These are phyloP conservation scores for Alternaria atra DNA, from an alignment of 2,329 filamentous ascomycete genomes.

Conservation along the genomic window DNA sequence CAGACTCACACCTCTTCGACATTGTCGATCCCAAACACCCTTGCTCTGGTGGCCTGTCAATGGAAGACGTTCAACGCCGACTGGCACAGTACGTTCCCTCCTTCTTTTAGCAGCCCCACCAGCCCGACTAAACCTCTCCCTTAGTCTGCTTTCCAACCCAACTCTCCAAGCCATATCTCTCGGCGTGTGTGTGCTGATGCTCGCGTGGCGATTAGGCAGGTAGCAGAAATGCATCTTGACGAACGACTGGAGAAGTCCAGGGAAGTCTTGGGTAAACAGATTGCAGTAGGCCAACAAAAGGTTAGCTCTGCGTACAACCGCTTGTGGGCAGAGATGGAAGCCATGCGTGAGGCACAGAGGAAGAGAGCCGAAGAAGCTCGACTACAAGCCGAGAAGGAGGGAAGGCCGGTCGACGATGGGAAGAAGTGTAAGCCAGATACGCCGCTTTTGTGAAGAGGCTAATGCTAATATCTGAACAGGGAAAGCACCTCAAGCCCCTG, in stretches of 20 bases:
- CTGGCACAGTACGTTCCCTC: conserved; percentile 69
- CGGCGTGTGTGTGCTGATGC: conserved; percentile 48
- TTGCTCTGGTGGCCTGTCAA: conserved; percentile 88
- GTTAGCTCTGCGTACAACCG: conserved; percentile 87
- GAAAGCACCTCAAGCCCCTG: conserved; percentile 52
- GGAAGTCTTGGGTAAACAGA: conserved; percentile 85
- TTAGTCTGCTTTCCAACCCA: conserved; percentile 42
- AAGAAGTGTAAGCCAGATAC: conserved; percentile 35
- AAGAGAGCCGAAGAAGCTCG: conserved; percentile 67
- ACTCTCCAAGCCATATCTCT: conserved; percentile 41
- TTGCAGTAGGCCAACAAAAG: conserved; percentile 88
- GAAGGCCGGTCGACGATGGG: conserved; percentile 18
- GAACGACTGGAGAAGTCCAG: conserved; percentile 84
- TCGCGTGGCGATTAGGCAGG: conserved; percentile 65
- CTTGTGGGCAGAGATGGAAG: conserved; percentile 89
- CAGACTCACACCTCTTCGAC: conserved; percentile 88
- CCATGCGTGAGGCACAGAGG: conserved; percentile 76
- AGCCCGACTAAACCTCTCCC: conserved; percentile 35
- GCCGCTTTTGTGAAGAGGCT: no score
- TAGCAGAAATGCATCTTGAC: conserved; percentile 92
- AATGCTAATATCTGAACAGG: conserved; percentile 20
- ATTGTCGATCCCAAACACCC: conserved; percentile 93
- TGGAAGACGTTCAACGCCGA: conserved; percentile 92
- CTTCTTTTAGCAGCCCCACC: conserved; percentile 20
- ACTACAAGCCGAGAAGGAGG: conserved; percentile 49